Base-by-base conservation (phyloP, 345 rosid species). In the Pistacia integerrima region DNA sequence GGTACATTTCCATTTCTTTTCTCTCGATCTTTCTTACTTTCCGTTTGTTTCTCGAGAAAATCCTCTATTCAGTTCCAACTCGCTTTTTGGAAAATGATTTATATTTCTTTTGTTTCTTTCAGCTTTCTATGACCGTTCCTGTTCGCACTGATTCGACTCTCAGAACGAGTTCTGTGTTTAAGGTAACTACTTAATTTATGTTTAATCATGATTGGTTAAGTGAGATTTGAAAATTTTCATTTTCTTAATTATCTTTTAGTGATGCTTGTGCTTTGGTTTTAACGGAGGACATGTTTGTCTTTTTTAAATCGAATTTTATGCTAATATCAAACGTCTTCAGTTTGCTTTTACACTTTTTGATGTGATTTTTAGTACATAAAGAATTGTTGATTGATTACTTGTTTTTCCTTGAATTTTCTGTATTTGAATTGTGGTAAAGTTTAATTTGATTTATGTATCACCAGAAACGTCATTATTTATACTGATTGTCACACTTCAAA, bases 91-190 rank as follows among this genome's bases (percentile, higher is more conserved):
- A 54, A 3, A 52, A 16, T 30, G 64, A 38, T 12, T 4, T 44
- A 18, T 17, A 5, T 30, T 63, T 44, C 56, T 44, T 11, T 41
- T 65, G 16, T 38, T 51, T 68, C 89, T 38, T 51, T 68, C 89
- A 91, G 91, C 84, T 87, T 70, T 71, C 89, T 22, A 62, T 79
- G 22, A 84, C 85, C 61, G 85, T 69, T 74, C 86, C 88, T 33
- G 69, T 82, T 55, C 82, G 88, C 48, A 58, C 77, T 57, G 93
- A 88, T 67, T 57, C 84, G 2, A 33, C 84, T 67, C 64, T 72
- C 1, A 82, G 81, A 75, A 84, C 80, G 8, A 17, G 28, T 84
- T 85, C 89, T 46, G 74, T 78, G 38, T 74, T 83, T 58, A 89
- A 84, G 90, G 95, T 91, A 74, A 46, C 16, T 10, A 8, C 10